Evolutionary conservation across 768 basidiomycete species (phyloP).

Genomic region (Saitozyma podzolica): DNA sequence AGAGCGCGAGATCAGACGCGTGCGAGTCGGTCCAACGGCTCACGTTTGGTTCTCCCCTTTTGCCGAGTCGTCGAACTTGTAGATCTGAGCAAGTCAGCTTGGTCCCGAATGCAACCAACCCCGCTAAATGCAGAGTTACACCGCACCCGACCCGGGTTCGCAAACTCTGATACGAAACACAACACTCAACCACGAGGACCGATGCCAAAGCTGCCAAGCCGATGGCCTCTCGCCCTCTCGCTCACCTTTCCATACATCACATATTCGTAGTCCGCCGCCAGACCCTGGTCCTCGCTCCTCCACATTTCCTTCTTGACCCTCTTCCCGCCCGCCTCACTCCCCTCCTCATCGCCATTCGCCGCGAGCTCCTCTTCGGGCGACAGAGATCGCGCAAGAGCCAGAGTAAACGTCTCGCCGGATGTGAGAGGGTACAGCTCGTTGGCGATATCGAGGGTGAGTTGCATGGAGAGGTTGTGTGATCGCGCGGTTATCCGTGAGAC

Average conservation of each 20-base stretch:
- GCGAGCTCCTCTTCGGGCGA: conserved; percentile 34
- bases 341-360: conserved; percentile 29
- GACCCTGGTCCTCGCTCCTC: conserved; percentile 72
- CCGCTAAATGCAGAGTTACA: background rate
- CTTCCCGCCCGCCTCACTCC: conserved; percentile 25
- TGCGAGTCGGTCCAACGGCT: conserved; percentile 43
- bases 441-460: conserved; percentile 90
- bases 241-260: conserved; percentile 97
- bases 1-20: background rate
- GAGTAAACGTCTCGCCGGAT: conserved; percentile 69
- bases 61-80: conserved; percentile 85
- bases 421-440: conserved; percentile 80
- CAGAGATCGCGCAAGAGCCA: conserved; percentile 67
- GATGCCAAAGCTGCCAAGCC: background rate
- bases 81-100: conserved; percentile 63
- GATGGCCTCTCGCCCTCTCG: background rate
- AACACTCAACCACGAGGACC: no score
- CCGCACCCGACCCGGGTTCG: background rate
- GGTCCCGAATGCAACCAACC: background rate
- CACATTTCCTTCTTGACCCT: conserved; percentile 53
- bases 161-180: no score
- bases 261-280: conserved; percentile 97
- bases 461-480: conserved; percentile 90
- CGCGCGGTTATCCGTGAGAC: conserved; percentile 88
- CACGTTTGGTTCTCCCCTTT: conserved; percentile 76